Evolutionary conservation across 768 basidiomycete genomes (phyloP).

Genomic region (Macrolepiota fuliginosa): DNA sequence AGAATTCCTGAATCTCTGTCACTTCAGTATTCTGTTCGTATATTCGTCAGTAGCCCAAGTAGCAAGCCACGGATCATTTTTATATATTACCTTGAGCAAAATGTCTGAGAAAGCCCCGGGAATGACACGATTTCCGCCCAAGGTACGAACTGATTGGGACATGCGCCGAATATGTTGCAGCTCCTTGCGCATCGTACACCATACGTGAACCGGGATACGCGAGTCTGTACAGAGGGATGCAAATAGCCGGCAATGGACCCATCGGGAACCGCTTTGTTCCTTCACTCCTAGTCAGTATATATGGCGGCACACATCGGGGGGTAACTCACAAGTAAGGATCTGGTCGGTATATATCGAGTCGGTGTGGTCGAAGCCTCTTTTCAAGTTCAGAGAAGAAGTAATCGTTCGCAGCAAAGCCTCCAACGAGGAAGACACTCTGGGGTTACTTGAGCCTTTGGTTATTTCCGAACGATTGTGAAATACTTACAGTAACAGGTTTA

Average conservation of each 20-base stretch:
- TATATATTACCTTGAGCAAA: neutral
- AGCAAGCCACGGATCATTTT: neutral
- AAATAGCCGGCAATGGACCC: conserved; percentile 28
- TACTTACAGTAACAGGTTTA: conserved; percentile 17
- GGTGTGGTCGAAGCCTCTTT: conserved; percentile 7
- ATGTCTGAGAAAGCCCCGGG: conserved; percentile 11
- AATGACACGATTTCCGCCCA: conserved; percentile 5
- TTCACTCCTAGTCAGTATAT: conserved; percentile 5
- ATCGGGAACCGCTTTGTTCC: conserved; percentile 31
- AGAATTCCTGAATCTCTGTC: conserved; percentile 20
- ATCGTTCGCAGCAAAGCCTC: conserved; percentile 23
- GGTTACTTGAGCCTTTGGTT: neutral
- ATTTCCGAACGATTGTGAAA: neutral
- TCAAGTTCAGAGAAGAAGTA: conserved; percentile 20
- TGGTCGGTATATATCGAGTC: conserved; percentile 14
- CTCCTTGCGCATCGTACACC: conserved; percentile 19
- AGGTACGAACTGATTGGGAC: neutral
- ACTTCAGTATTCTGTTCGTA: conserved; percentile 19
- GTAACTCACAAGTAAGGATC: conserved; percentile 17
- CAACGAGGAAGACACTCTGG: conserved; percentile 23
- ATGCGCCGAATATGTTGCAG: conserved; percentile 22
- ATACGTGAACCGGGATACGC: conserved; percentile 25
- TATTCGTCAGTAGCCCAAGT: neutral
- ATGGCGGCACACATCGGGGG: too few relatives aligned
- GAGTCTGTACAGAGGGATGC: conserved; percentile 23